Base-by-base conservation (phyloP, 1,284 basidiomycete genomes). In the Fistulina hepatica region DNA sequence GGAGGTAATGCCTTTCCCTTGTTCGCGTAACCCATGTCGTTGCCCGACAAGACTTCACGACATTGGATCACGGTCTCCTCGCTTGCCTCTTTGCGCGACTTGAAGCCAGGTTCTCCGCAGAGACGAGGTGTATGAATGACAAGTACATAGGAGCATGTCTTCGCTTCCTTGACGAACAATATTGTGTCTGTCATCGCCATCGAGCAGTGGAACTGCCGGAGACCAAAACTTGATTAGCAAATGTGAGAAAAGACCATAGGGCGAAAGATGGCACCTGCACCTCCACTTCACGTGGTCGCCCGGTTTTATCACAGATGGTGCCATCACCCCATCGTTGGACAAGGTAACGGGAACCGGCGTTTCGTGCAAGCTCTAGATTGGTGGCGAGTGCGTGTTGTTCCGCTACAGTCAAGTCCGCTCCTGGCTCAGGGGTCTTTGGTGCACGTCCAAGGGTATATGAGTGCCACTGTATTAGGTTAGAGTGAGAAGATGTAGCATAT, bases 91-190 rank as follows among this genome's bases (percentile, higher is more conserved):
- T 67, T 66, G 33, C 69, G 73, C 32, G 82, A 83, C 55, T 71
- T 79, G 64, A 97, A 97, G 6, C 90, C 86, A 10, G 90, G 90
- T 52, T 93, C 81, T 40, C 78, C 76, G 54, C 92, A 97, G 16
- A 97, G 69, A 41, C 90, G 81, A 21, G 92, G 91, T 1, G 90
- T 93, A 57, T 94, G 83, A 42, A 97, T 80, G 47, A 94, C 83
- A 41, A 97, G 68, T 34, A 94, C 76, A 57, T 97, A 95, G 49
- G 83, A 79, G 59, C 92, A 88, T 21, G 81, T 92, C 53, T 82
- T 82, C 15, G 88, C 73, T 65, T 97, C 92, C 55, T 92, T 90
- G 51, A 97, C 79, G 53, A 92, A 81, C 37, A 88, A 73, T 52
- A 95, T 88, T 11, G 72, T 74, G 60, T 88, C 82, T 26, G 82